Evolutionary conservation across 2,329 filamentous ascomycete genomes (phyloP), one percentile per base, ranked within the genome.

Genomic region (Xylaria sp.): DNA sequence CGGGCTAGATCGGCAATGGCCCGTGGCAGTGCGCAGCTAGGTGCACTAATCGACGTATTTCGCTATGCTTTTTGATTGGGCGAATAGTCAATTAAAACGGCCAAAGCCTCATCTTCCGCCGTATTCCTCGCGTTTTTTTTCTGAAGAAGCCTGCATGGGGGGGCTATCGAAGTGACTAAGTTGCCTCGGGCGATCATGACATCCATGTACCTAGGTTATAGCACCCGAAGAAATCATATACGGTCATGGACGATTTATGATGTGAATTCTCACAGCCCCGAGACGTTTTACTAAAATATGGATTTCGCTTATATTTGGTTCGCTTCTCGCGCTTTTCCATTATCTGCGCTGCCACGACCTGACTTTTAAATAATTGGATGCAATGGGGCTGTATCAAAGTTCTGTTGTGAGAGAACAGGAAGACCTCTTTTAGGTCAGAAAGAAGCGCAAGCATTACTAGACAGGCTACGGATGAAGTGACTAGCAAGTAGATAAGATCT

Each of bases 81-180:
- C 21, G 48, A n/a, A 57, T 34, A 24, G 9, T n/a, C 4, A n/a
- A 9, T 24, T 34, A 19, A 6, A 48, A 19, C 36, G 17, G 63
- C 47, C 45, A 36, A 54, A 54, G 48, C 47, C 48, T 48, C 30
- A 17, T 53, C 39, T 53, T 30, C 61, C 12, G 5, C 12, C 59
- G 59, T 63, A 67, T 63, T 67, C 59, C 60, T 59, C 65, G 65
- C 47, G 2, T 59, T 64, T 58, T 51, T 36, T 57, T 30, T 7
- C 5, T n/a, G n/a, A n/a, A n/a, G 39, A 14, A 42, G 39, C 11
- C 39, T 42, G 14, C 12, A 17, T 42, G 14, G 14, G 14, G 14
- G 14, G 14, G 39, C 39, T 42, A 42, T 17, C 14, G 39, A 42
- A 14, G 39, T 42, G 14, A 17, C n/a, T n/a, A n/a, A n/a, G n/a